Percentiles rank a stretch among this genome's conserved stretches.
These are phyloP conservation scores for Encephalitozoon intestinalis DNA, from an alignment of 371 early-diverging fungal genomes.

Conservation along the genomic window DNA sequence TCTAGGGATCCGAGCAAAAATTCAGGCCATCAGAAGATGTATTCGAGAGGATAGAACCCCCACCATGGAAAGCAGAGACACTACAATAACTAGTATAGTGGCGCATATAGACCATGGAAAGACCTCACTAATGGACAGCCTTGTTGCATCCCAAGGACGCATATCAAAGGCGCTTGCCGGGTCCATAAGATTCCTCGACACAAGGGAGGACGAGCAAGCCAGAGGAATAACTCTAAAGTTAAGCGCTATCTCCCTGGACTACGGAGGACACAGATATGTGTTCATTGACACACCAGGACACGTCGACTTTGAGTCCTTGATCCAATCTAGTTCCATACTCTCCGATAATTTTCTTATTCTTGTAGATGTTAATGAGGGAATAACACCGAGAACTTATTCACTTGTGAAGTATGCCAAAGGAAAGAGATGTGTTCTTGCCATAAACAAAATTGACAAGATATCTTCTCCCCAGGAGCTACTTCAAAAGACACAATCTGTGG, in stretches of 20 bases:
- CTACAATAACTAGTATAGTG: constrained; percentile 65
- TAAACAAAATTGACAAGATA: constrained; percentile 91
- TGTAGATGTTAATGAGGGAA: constrained; percentile 94
- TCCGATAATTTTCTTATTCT: constrained; percentile 90
- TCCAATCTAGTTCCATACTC: constrained; percentile 81
- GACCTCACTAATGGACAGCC: constrained; percentile 90
- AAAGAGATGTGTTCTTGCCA: constrained; percentile 76
- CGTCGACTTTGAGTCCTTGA: constrained; percentile 93
- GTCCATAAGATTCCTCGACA: constrained; percentile 91
- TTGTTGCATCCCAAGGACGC: constrained; percentile 88
- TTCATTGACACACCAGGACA: constrained; percentile 99
- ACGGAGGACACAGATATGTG: constrained; percentile 61
- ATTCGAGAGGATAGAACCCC: not conserved
- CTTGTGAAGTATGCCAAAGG: constrained; percentile 64
- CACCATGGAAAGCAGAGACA: not conserved
- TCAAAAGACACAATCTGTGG: not conserved
- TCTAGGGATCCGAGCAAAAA: not conserved
- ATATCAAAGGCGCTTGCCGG: constrained; percentile 88
- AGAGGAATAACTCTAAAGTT: constrained; percentile 99
- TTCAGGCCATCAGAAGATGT: not conserved
- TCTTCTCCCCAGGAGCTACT: not conserved
- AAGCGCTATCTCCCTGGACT: constrained; percentile 79
- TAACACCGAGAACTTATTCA: constrained; percentile 62
- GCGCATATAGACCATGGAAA: constrained; percentile 97
- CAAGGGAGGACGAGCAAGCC: constrained; percentile 92